Percentiles rank a stretch among this genome's conserved stretches.
phyloP scores from a whole-genome alignment of 2,329 filamentous ascomycete genomes.

The Juglanconis oblonga region DNA sequence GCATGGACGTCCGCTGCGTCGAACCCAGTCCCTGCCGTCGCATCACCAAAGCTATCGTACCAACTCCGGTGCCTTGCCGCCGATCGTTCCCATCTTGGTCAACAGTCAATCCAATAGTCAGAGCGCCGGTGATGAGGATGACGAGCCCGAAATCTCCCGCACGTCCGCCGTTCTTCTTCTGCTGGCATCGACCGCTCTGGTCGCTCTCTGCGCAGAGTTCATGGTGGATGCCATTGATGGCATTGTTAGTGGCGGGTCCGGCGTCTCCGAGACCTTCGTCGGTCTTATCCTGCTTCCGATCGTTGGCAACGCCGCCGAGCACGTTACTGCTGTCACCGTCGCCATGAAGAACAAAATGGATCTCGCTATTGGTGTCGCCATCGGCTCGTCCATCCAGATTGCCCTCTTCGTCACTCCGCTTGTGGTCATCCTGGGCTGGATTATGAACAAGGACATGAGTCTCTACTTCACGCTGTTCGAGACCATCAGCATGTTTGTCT shows the following conservation, averaged over 20 bases:
- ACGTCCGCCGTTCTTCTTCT: constrained; percentile 59
- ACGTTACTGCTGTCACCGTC: constrained; percentile 68
- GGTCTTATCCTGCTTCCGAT: constrained; percentile 71
- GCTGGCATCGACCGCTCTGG: constrained; percentile 61
- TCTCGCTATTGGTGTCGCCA: constrained; percentile 67
- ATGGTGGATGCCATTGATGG: constrained; percentile 66
- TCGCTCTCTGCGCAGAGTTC: constrained; percentile 68
- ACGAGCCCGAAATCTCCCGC: constrained; percentile 38
- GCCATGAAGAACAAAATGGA: constrained; percentile 77
- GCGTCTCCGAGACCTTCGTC: constrained; percentile 63
- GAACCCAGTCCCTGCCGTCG: constrained; percentile 53
- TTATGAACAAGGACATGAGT: constrained; percentile 65
- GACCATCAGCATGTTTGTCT: constrained; percentile 82
- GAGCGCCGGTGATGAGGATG: constrained; percentile 24
- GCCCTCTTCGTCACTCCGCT: constrained; percentile 68
- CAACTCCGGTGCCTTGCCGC: constrained; percentile 25
- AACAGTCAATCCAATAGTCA: constrained; percentile 22
- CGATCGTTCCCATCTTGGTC: constrained; percentile 30
- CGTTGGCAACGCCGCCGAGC: constrained; percentile 71
- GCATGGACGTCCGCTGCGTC: constrained; percentile 39
- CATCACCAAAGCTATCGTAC: constrained; percentile 21
- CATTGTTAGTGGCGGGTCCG: constrained; percentile 51
- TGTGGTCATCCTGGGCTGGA: constrained; percentile 70
- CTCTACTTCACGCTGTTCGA: constrained; percentile 88
- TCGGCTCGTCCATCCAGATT: constrained; percentile 71